A percentile compares a stretch with the other conserved stretches of the same genome.
phyloP scores from a whole-genome alignment of 805 yeast genomes.

The Pichia paraexigua region DNA sequence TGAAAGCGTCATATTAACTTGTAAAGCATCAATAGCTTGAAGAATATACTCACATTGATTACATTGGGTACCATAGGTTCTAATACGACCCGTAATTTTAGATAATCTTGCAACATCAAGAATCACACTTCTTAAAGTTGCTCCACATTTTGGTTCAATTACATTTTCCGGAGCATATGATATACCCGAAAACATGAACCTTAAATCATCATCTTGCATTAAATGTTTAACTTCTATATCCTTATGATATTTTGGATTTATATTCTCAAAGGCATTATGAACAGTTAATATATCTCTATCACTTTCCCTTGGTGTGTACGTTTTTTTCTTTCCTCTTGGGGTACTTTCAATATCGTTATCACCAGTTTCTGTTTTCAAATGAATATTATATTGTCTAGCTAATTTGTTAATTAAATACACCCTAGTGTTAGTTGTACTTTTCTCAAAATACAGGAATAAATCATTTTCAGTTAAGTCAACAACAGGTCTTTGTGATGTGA shows the following conservation, averaged over 20 bases:
- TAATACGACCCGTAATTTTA: slow-evolving; percentile 47
- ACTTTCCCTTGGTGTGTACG: slow-evolving; percentile 1
- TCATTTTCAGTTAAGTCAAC: slow-evolving; percentile 1
- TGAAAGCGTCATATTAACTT: slow-evolving; percentile 47
- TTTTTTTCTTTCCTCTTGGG: neutral
- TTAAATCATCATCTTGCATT: slow-evolving; percentile 29
- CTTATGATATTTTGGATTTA: slow-evolving; percentile 27
- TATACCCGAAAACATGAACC: slow-evolving; percentile 44
- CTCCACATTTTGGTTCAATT: slow-evolving; percentile 45
- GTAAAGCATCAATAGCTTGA: slow-evolving; percentile 42
- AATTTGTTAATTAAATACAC: neutral
- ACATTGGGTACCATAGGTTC: slow-evolving; percentile 58
- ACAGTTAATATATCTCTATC: neutral
- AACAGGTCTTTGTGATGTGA: neutral
- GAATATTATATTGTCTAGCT: neutral
- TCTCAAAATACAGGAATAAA: neutral
- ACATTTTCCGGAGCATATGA: slow-evolving; percentile 53
- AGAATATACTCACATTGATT: slow-evolving; percentile 45
- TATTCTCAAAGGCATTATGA: slow-evolving; percentile 19
- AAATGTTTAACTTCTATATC: slow-evolving; percentile 31
- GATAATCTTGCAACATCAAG: slow-evolving; percentile 52
- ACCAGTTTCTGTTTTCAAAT: neutral
- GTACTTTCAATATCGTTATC: too few relatives aligned
- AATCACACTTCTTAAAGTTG: slow-evolving; percentile 38
- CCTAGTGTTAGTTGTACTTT: neutral